Evolutionary conservation across 768 basidiomycete genomes (phyloP).

Genomic region (Russula abietina): DNA sequence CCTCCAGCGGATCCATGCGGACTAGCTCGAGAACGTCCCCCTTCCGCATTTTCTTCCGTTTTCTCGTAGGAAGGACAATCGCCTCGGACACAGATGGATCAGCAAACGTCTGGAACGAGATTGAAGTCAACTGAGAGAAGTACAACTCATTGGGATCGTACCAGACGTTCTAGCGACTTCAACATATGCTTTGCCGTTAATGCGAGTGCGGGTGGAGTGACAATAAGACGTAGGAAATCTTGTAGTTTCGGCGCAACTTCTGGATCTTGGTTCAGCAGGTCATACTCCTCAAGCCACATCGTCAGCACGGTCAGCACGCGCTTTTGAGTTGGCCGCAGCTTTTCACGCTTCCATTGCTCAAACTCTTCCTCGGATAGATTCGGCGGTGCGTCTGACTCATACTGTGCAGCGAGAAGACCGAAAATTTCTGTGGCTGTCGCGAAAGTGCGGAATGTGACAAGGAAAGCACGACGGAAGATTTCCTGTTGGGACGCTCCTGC

Average conservation of each 20-base stretch:
- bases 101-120: slow-evolving; percentile 19
- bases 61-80: slow-evolving; percentile 21
- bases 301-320: slow-evolving; percentile 51
- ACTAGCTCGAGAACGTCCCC: slow-evolving; percentile 54
- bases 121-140: background rate
- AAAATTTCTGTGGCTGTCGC: slow-evolving; percentile 62
- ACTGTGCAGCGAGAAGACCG: slow-evolving; percentile 60
- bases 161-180: slow-evolving; percentile 49
- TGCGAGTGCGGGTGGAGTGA: slow-evolving; percentile 37
- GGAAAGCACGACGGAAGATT: slow-evolving; percentile 56
- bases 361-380: slow-evolving; percentile 46
- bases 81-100: slow-evolving; percentile 7
- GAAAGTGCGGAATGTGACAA: slow-evolving; percentile 81
- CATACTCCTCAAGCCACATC: slow-evolving; percentile 57
- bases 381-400: slow-evolving; percentile 44
- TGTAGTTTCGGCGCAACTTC: slow-evolving; percentile 52
- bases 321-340: slow-evolving; percentile 56
- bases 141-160: slow-evolving; percentile 32
- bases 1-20: slow-evolving; percentile 56
- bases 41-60: slow-evolving; percentile 42
- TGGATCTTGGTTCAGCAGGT: slow-evolving; percentile 58
- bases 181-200: slow-evolving; percentile 45
- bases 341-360: slow-evolving; percentile 59
- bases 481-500: slow-evolving; percentile 28
- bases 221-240: slow-evolving; percentile 44